Conservation (phyloP, 2,329 filamentous ascomycete genomes). For the Endothia cerciana region DNA sequence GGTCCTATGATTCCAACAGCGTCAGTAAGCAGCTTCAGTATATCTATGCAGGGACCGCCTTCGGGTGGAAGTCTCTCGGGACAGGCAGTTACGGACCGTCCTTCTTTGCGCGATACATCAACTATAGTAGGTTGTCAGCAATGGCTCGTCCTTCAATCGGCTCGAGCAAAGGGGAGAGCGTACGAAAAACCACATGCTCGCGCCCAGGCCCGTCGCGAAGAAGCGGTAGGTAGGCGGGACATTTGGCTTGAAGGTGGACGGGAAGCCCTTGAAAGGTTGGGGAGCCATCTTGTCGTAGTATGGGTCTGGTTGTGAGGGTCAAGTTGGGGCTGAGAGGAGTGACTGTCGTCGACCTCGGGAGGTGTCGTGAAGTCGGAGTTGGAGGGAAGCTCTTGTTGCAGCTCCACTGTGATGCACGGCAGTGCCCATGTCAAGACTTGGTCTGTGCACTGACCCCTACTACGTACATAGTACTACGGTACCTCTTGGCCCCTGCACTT, state of each 20-base stretch:
- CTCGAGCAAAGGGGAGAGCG: conserved; percentile 40
- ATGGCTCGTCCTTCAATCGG: conserved; percentile 8
- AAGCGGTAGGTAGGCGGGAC: conserved; percentile 75
- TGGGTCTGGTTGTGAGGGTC: background rate
- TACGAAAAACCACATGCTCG: conserved; percentile 99
- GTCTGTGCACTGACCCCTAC: conserved; percentile 7
- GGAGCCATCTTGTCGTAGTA: conserved; percentile 40
- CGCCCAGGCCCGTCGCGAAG: conserved; percentile 83
- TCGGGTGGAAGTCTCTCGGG: background rate
- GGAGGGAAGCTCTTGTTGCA: conserved; percentile 10
- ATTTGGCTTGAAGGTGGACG: conserved; percentile 44
- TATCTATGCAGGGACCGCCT: background rate
- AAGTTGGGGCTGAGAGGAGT: background rate
- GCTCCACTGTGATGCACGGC: conserved; percentile 8
- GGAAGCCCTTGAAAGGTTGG: conserved; percentile 32
- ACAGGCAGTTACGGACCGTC: conserved; percentile 64
- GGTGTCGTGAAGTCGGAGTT: conserved; percentile 11
- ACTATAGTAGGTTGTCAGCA: conserved; percentile 53
- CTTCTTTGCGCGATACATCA: conserved; percentile 96
- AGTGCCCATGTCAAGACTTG: background rate
- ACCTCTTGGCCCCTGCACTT: conserved; percentile 3
- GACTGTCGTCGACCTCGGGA: background rate
- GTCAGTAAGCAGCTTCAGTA: conserved; percentile 10
- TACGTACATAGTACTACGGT: background rate
- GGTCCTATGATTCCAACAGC: conserved; percentile 53